Percentiles rank a stretch among this genome's conserved stretches.
Conservation (phyloP, 2,329 filamentous ascomycete species). For the Alternaria triticina region DNA sequence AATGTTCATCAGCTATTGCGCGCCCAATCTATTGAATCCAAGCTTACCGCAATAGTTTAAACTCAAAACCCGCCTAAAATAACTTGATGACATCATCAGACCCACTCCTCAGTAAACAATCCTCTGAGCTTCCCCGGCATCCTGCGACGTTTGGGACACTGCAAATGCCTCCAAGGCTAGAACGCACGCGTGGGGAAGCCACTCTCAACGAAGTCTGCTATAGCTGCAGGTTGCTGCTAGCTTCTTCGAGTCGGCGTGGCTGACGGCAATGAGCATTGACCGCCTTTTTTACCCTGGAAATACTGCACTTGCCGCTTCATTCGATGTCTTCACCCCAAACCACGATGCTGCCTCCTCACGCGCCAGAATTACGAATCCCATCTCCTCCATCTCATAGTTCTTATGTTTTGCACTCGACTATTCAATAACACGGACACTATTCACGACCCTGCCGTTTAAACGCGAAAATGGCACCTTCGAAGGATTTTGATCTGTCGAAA, state of each 20-base stretch:
- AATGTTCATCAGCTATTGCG: background rate
- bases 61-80: background rate
- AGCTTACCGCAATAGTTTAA: constrained; percentile 6
- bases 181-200: background rate
- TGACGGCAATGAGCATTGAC: constrained; percentile 4
- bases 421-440: background rate
- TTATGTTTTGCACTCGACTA: background rate
- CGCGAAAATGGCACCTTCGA: constrained; percentile 3
- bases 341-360: constrained; percentile 5
- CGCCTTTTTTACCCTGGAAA: constrained; percentile 3
- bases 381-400: background rate
- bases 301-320: background rate
- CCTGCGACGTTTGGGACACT: background rate
- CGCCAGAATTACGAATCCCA: background rate
- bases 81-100: constrained; percentile 11
- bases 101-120: background rate
- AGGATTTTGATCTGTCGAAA: background rate
- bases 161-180: background rate
- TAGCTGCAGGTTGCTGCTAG: constrained; percentile 2
- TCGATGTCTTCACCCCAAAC: background rate
- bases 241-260: constrained; percentile 4
- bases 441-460: background rate
- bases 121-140: background rate
- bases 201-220: background rate
- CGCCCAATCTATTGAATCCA: background rate